Base-by-base conservation (phyloP, 2,329 filamentous ascomycete species). In the Scleromitrula shiraiana region DNA sequence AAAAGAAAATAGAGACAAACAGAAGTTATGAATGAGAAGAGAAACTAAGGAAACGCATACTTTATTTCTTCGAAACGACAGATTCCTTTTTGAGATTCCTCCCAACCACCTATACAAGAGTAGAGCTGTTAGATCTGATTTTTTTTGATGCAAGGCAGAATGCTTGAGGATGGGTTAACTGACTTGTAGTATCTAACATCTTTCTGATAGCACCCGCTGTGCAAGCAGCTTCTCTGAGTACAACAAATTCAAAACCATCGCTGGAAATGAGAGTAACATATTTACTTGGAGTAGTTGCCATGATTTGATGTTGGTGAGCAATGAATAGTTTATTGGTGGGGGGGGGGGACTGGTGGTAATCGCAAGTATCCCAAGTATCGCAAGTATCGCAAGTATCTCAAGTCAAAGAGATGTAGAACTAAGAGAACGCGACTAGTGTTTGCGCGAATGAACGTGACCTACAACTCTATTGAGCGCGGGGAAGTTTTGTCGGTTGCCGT, bases 211-310 rank as follows among this genome's bases (percentile, higher is more conserved):
- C 77, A 27, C 80, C 80, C 57, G 83, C 85, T 60, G 85, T 71
- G 60, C 78, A 72, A 51, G 84, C 80, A 2, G 84, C 82, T 41
- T 85, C 82, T 46, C 85, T 80, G 47, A 85, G 71, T 43, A 90
- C 74, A 54, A 86, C 78, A 63, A 87, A 90, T 69, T 88, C 84
- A 64, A 80, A 88, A 58, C 78, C 83, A 65, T 91, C 86, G 56
- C 73, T 76, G 0, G 85, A 88, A 35, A 89, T 74, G 44, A 91
- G 77, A 5, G 86, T 90, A 55, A 90, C 77, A 66, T 88, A 90
- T 61, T 87, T 81, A 67, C 76, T 78, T 20, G 52, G 37, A 26
- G 15, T 52, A 14, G 38, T 23, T 24, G 56, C 50, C 42, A 43
- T 50, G 12, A 43, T 49, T 36, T 20, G 38, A 47, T 5, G 23